Conservation (phyloP, 73 alveolate genomes). For the Paramecium sexaurelia region DNA sequence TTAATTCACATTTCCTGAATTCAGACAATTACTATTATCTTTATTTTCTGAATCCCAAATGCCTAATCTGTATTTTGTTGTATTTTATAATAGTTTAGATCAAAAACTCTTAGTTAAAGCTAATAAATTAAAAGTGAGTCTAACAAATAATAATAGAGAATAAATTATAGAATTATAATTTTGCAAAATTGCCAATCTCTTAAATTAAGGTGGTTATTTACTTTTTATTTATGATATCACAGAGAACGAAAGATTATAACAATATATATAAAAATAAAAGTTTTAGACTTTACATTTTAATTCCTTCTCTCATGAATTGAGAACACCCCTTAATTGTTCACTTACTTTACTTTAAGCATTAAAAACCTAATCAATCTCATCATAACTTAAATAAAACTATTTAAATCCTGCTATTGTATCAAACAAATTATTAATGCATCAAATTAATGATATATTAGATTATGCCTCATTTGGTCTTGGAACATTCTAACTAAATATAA, state of each 20-base stretch:
- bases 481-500: constrained; percentile 21
- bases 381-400: neutral
- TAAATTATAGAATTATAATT: neutral
- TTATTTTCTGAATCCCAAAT: neutral
- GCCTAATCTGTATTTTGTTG: neutral
- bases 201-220: constrained; percentile 7
- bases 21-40: neutral
- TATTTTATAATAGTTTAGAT: neutral
- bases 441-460: constrained; percentile 67
- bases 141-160: neutral
- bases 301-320: constrained; percentile 65
- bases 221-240: neutral
- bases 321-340: constrained; percentile 68
- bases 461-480: constrained; percentile 58
- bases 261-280: constrained; percentile 1
- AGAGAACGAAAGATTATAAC: neutral
- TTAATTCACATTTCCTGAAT: neutral
- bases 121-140: neutral
- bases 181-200: neutral
- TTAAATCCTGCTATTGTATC: constrained; percentile 57
- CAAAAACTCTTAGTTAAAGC: neutral
- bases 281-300: constrained; percentile 47
- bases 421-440: constrained; percentile 44
- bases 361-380: neutral
- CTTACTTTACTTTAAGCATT: constrained; percentile 48